phyloP scores from a whole-genome alignment of 2,329 filamentous ascomycete species.

The Epichloe gansuensis region DNA sequence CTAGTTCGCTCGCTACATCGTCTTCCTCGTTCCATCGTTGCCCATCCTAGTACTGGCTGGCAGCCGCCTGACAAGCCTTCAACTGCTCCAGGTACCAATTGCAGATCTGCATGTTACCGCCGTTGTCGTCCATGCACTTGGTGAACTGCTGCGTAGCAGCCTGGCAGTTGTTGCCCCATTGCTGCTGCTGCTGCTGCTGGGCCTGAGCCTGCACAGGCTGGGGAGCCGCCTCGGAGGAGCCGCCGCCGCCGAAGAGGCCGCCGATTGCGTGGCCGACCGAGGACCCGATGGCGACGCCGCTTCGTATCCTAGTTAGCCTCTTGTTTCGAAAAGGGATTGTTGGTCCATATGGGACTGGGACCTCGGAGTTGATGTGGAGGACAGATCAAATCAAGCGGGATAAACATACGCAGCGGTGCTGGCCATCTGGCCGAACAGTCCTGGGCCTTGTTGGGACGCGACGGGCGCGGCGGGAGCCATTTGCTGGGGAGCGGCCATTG shows the following conservation, averaged over 20 bases:
- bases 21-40: slow-evolving; percentile 1
- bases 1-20: background rate
- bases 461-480: slow-evolving; percentile 27
- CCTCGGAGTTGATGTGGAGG: background rate
- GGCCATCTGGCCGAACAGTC: slow-evolving; percentile 93
- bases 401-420: slow-evolving; percentile 88
- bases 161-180: slow-evolving; percentile 54
- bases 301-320: slow-evolving; percentile 23
- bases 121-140: slow-evolving; percentile 91
- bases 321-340: background rate
- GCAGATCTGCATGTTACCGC: slow-evolving; percentile 89
- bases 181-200: slow-evolving; percentile 40
- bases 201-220: slow-evolving; percentile 36
- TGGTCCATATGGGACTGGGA: too few species aligned
- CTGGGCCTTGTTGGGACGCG: slow-evolving; percentile 56
- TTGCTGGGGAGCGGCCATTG: slow-evolving; percentile 44
- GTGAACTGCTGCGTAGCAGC: slow-evolving; percentile 76
- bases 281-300: slow-evolving; percentile 91
- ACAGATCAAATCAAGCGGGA: too few species aligned
- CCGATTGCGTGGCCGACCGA: slow-evolving; percentile 92
- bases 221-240: slow-evolving; percentile 40
- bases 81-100: slow-evolving; percentile 98
- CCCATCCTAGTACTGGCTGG: slow-evolving; percentile 51
- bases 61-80: slow-evolving; percentile 73
- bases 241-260: slow-evolving; percentile 69